These are phyloP conservation scores for Yamadazyma kanchanaburiensis DNA, from an alignment of 1,139 yeast species.

Conservation along the genomic window DNA sequence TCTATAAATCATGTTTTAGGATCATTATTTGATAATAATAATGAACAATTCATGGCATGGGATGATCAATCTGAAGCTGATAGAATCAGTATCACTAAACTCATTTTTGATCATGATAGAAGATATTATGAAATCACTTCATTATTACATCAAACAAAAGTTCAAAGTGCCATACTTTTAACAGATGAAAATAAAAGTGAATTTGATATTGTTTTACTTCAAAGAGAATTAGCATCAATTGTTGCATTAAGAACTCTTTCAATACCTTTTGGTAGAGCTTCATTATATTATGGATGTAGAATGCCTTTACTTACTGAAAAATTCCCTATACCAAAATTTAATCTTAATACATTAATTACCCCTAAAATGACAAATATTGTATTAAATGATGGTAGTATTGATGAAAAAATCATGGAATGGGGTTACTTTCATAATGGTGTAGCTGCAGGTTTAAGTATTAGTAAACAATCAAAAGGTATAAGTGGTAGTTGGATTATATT, in stretches of 20 bases:
- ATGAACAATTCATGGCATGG: conserved; percentile 55
- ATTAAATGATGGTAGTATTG: conserved; percentile 52
- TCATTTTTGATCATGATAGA: conserved; percentile 75
- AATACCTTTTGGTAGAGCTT: conserved; percentile 76
- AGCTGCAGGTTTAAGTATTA: conserved; percentile 78
- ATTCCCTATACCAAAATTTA: conserved; percentile 74
- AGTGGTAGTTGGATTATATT: conserved; percentile 92
- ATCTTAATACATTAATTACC: conserved; percentile 61
- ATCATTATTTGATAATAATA: conserved; percentile 37
- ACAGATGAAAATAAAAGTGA: conserved; percentile 42
- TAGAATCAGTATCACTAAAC: conserved; percentile 58
- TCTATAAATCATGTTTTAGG: conserved; percentile 50
- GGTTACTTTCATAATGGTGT: conserved; percentile 93
- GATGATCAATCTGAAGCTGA: conserved; percentile 69
- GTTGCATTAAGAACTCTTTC: conserved; percentile 74
- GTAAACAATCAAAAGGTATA: conserved; percentile 65
- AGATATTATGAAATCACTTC: conserved; percentile 76
- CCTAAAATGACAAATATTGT: conserved; percentile 68
- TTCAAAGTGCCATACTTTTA: conserved; percentile 48
- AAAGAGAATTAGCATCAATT: conserved; percentile 60
- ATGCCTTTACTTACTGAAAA: conserved; percentile 82
- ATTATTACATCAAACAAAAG: conserved; percentile 65
- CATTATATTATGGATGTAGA: conserved; percentile 64
- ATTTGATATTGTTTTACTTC: conserved; percentile 53
- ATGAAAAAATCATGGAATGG: conserved; percentile 62